Conservation (phyloP, 2,329 filamentous ascomycete genomes). For the Elsinoe perseae region DNA sequence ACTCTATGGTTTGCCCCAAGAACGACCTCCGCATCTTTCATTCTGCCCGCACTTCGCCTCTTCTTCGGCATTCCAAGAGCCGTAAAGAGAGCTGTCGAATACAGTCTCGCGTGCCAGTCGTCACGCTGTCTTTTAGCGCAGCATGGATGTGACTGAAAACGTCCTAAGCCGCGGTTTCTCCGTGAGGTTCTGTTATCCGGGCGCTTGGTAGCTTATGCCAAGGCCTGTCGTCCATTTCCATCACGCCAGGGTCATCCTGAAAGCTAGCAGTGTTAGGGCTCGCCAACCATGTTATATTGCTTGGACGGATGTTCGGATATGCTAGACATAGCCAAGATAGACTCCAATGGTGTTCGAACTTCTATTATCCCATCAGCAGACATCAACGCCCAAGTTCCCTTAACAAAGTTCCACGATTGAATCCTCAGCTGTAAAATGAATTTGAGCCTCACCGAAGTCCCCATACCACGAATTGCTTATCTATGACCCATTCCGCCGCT, state of each 20-base stretch:
- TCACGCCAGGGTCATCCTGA: neutral
- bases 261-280: neutral
- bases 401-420: no score
- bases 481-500: no score
- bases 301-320: neutral
- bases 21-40: neutral
- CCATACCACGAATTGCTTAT: no score
- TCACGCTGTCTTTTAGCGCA: neutral
- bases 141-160: neutral
- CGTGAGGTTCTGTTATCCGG: neutral
- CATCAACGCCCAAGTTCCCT: no score
- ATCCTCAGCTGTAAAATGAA: no score
- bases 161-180: neutral
- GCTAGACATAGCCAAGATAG: neutral
- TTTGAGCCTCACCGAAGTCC: no score
- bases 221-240: neutral
- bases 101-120: neutral
- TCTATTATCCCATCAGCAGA: no score
- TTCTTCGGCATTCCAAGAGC: neutral
- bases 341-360: neutral
- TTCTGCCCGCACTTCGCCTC: slow-evolving; percentile 1
- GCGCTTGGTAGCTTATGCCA: neutral
- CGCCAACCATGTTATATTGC: neutral
- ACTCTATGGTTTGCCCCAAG: neutral
- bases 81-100: neutral